Evolutionary conservation across 257 asterid genomes (phyloP).

Genomic region (Catharanthus roseus): DNA sequence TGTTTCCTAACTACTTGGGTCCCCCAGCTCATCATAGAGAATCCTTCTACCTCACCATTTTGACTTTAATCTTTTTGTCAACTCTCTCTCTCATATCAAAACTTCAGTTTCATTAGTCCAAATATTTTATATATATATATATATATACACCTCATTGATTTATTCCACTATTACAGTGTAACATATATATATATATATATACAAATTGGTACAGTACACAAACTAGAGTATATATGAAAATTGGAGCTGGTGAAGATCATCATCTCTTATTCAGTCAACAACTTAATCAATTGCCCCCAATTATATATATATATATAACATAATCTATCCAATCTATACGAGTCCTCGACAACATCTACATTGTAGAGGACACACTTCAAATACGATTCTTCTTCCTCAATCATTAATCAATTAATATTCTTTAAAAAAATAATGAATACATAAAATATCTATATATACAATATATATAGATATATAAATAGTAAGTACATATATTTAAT

Average conservation of each 20-base stretch:
- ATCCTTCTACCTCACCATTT: conserved; percentile 44
- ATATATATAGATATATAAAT: too few relatives aligned
- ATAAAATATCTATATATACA: too few relatives aligned
- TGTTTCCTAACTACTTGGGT: conserved; percentile 64
- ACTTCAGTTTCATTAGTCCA: not conserved
- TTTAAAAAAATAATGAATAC: too few relatives aligned
- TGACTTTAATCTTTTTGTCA: conserved; percentile 50
- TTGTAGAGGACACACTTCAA: not conserved
- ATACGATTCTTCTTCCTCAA: not conserved
- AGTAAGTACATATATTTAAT: too few relatives aligned
- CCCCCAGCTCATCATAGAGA: conserved; percentile 53
- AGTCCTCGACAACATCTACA: not conserved
- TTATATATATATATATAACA: not conserved
- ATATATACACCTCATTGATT: too few relatives aligned
- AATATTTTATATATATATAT: too few relatives aligned
- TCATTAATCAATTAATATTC: too few relatives aligned
- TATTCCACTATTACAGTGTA: too few relatives aligned
- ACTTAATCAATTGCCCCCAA: not conserved
- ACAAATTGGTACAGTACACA: not conserved
- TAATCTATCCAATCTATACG: not conserved
- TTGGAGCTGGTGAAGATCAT: conserved; percentile 6
- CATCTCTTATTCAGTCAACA: conserved; percentile 9
- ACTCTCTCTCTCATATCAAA: conserved; percentile 19
- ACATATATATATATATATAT: too few relatives aligned
- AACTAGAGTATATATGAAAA: not conserved